Evolutionary conservation across 1,139 yeast genomes (phyloP).

Genomic region (Candida sp.): DNA sequence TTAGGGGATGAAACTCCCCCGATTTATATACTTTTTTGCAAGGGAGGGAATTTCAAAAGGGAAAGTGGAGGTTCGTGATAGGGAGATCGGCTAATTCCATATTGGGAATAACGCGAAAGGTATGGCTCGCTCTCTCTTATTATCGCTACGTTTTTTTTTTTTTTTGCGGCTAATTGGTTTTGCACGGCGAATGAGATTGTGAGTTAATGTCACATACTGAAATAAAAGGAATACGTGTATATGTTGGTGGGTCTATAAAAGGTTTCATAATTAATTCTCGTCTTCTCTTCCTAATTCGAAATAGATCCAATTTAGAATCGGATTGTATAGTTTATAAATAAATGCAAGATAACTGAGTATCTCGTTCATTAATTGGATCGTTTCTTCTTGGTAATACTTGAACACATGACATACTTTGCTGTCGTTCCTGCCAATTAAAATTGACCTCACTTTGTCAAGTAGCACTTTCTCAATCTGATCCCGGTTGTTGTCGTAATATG

Average conservation of each 20-base stretch:
- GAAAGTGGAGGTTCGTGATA: neutral
- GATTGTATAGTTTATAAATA: conserved; percentile 28
- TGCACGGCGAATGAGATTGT: too few relatives aligned
- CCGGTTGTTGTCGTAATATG: conserved; percentile 9
- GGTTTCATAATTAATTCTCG: neutral
- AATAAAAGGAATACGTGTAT: too few relatives aligned
- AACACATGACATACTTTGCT: conserved; percentile 16
- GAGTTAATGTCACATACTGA: too few relatives aligned
- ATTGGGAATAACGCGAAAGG: neutral
- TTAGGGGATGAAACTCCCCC: neutral
- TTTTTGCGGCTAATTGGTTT: too few relatives aligned
- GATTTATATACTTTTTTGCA: neutral
- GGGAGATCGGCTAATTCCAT: neutral
- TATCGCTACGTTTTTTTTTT: neutral
- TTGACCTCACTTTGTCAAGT: conserved; percentile 6
- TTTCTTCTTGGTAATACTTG: conserved; percentile 11
- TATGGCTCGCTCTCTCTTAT: neutral
- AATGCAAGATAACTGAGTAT: conserved; percentile 11
- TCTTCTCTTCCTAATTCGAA: conserved; percentile 23
- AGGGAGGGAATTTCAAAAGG: neutral
- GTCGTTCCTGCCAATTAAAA: neutral
- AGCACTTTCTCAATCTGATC: conserved; percentile 7
- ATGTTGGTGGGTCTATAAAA: neutral
- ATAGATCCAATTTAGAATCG: conserved; percentile 36
- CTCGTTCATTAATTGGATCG: conserved; percentile 13